Percentiles rank a stretch among this genome's conserved stretches.
Conservation (phyloP, 1,284 basidiomycete species). For the Fistulina hepatica region DNA sequence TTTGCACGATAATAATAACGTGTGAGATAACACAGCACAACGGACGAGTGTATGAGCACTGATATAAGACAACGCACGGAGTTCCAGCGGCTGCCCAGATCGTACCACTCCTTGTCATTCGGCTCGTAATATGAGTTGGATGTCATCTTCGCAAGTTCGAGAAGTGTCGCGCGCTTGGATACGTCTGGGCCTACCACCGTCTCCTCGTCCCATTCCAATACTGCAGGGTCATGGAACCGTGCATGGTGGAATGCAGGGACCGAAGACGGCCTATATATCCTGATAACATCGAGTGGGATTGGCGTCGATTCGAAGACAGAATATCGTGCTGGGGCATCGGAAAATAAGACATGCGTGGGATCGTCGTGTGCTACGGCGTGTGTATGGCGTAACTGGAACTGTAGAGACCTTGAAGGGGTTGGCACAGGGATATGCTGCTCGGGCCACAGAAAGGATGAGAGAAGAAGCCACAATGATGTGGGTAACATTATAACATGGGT, state of each 20-base stretch:
- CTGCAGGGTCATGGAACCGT: slow-evolving; percentile 30
- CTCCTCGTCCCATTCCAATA: slow-evolving; percentile 39
- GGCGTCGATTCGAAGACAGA: slow-evolving; percentile 23
- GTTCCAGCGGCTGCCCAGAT: slow-evolving; percentile 53
- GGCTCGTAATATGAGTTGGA: slow-evolving; percentile 67
- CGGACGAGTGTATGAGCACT: slow-evolving; percentile 13
- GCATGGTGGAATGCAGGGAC: slow-evolving; percentile 35
- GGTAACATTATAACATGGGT: too few relatives aligned
- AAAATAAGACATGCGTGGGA: slow-evolving; percentile 44
- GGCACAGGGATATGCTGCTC: too few relatives aligned
- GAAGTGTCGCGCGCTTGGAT: slow-evolving; percentile 60
- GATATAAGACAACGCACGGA: slow-evolving; percentile 24
- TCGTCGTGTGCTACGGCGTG: slow-evolving; percentile 38
- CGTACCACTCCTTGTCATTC: slow-evolving; percentile 62
- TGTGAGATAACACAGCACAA: slow-evolving; percentile 2
- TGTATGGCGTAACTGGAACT: slow-evolving; percentile 54
- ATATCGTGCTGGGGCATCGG: slow-evolving; percentile 31
- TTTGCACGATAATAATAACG: neutral
- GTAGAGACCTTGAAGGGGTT: slow-evolving; percentile 23
- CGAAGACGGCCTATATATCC: slow-evolving; percentile 36
- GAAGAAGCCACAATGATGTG: too few relatives aligned
- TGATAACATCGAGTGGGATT: slow-evolving; percentile 27
- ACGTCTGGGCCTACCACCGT: slow-evolving; percentile 56
- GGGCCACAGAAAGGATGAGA: too few relatives aligned
- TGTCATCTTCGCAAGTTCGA: slow-evolving; percentile 82